A percentile compares a stretch with the other conserved stretches of the same genome.
These are phyloP conservation scores for Silybum marianum DNA, from an alignment of 129 eudicot genomes.

Conservation along the genomic window DNA sequence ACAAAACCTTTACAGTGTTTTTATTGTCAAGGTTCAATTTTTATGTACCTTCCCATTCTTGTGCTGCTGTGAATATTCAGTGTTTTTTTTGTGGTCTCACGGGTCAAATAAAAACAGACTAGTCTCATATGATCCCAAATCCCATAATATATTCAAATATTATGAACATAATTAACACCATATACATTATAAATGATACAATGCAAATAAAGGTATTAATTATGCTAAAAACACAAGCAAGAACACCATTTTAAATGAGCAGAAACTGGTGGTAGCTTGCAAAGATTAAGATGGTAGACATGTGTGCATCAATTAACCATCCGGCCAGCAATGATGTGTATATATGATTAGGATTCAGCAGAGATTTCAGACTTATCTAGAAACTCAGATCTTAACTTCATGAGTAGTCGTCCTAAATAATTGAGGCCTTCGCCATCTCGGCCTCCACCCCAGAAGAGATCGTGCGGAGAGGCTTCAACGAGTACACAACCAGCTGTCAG, in stretches of 20 bases:
- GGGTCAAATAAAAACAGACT: too few relatives aligned
- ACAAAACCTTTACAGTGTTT: too few relatives aligned
- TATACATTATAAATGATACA: background rate
- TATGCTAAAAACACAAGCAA: constrained; percentile 20
- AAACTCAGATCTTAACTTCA: constrained; percentile 90
- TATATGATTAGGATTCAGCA: constrained; percentile 14
- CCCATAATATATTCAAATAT: too few relatives aligned
- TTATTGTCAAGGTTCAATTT: too few relatives aligned
- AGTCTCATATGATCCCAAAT: too few relatives aligned
- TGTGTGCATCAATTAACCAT: background rate
- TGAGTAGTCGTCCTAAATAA: constrained; percentile 85
- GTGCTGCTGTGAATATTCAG: too few relatives aligned
- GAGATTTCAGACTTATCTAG: constrained; percentile 43
- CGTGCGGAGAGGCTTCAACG: constrained; percentile 99
- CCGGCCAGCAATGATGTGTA: background rate
- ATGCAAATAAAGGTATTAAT: background rate
- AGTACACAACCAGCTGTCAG: constrained; percentile 81
- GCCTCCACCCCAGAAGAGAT: constrained; percentile 99
- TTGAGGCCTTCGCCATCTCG: constrained; percentile 98
- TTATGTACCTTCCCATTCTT: too few relatives aligned
- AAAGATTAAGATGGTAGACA: background rate
- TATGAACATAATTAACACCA: background rate
- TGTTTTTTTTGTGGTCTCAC: too few relatives aligned
- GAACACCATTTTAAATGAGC: background rate
- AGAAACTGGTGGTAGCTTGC: background rate